Conservation (phyloP, 192 early-diverging fungal species). For the Entophlyctis helioformis region DNA sequence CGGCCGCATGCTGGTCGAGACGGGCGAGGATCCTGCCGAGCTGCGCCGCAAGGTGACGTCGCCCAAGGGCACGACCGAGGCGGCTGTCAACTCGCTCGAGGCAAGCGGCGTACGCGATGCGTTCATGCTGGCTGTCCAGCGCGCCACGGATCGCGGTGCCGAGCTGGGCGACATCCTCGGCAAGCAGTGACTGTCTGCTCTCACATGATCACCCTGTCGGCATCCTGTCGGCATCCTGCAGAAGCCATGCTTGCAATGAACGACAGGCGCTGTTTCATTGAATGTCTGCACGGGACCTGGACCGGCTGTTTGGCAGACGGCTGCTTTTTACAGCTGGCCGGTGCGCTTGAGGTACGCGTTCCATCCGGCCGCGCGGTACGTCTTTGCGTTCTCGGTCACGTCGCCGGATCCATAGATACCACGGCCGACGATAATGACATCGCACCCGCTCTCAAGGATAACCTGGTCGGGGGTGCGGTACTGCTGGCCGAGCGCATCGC, state of each 20-base stretch:
- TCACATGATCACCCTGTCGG: too few species aligned
- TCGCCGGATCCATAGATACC: slow-evolving; percentile 93
- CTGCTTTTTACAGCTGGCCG: too few species aligned
- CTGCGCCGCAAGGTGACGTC: slow-evolving; percentile 81
- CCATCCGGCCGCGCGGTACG: slow-evolving; percentile 93
- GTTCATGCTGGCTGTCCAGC: slow-evolving; percentile 44
- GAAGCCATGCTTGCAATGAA: too few species aligned
- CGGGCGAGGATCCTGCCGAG: slow-evolving; percentile 56
- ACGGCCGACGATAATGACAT: slow-evolving; percentile 97
- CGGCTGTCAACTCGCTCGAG: slow-evolving; percentile 70
- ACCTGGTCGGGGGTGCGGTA: slow-evolving; percentile 87
- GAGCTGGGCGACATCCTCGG: slow-evolving; percentile 46
- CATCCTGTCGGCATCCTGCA: too few species aligned
- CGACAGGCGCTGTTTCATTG: too few species aligned
- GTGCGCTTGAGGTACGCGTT: slow-evolving; percentile 68
- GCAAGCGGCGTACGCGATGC: slow-evolving; percentile 37
- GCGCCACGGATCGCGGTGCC: slow-evolving; percentile 55
- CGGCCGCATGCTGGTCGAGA: slow-evolving; percentile 67
- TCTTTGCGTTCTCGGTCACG: slow-evolving; percentile 40
- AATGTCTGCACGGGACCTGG: too few species aligned
- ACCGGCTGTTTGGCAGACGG: too few species aligned
- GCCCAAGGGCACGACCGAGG: slow-evolving; percentile 88
- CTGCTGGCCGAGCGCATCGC: slow-evolving; percentile 89
- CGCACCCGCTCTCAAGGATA: slow-evolving; percentile 69
- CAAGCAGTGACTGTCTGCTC: too few species aligned